These are phyloP conservation scores for Novymonas esmeraldas DNA, from an alignment of 208 protist species.

Conservation along the genomic window DNA sequence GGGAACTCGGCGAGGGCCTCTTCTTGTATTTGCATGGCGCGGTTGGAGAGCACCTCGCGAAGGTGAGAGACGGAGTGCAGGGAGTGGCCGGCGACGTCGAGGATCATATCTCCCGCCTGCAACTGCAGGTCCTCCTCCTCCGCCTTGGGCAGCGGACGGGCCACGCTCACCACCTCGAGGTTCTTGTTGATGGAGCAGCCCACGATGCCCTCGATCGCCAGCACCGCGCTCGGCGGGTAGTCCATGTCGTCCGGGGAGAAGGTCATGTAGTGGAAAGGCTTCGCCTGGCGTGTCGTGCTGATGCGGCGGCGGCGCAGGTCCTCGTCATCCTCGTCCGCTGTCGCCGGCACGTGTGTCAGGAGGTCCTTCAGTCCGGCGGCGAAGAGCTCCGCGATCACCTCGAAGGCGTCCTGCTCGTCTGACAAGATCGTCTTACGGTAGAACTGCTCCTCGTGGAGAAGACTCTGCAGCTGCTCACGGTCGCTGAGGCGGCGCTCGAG, in stretches of 20 bases:
- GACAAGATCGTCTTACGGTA: slow-evolving; percentile 58
- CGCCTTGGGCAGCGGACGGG: slow-evolving; percentile 65
- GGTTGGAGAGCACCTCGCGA: slow-evolving; percentile 77
- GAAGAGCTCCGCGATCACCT: slow-evolving; percentile 68
- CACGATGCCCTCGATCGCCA: slow-evolving; percentile 82
- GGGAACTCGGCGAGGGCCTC: slow-evolving; percentile 82
- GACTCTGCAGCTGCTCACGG: slow-evolving; percentile 42
- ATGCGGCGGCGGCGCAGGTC: slow-evolving; percentile 50
- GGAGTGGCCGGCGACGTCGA: slow-evolving; percentile 80
- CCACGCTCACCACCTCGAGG: slow-evolving; percentile 83
- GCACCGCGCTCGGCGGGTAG: slow-evolving; percentile 66
- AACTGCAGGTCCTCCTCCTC: slow-evolving; percentile 77
- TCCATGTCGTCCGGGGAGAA: slow-evolving; percentile 88
- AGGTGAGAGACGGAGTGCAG: slow-evolving; percentile 88
- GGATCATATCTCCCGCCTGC: slow-evolving; percentile 89
- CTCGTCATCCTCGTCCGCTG: slow-evolving; percentile 29
- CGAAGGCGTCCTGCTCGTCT: slow-evolving; percentile 79
- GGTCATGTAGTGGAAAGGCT: slow-evolving; percentile 90
- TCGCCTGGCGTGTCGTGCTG: slow-evolving; percentile 54
- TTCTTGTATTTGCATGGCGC: slow-evolving; percentile 81
- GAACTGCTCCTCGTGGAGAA: slow-evolving; percentile 70
- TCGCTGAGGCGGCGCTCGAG: slow-evolving; percentile 66
- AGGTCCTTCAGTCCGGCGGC: slow-evolving; percentile 50
- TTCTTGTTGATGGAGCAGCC: slow-evolving; percentile 90
- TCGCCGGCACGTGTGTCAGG: slow-evolving; percentile 29